Evolutionary conservation across 2,329 filamentous ascomycete species (phyloP), one percentile per base, ranked within the genome.

Genomic region (Penicillium aurantiogriseum): DNA sequence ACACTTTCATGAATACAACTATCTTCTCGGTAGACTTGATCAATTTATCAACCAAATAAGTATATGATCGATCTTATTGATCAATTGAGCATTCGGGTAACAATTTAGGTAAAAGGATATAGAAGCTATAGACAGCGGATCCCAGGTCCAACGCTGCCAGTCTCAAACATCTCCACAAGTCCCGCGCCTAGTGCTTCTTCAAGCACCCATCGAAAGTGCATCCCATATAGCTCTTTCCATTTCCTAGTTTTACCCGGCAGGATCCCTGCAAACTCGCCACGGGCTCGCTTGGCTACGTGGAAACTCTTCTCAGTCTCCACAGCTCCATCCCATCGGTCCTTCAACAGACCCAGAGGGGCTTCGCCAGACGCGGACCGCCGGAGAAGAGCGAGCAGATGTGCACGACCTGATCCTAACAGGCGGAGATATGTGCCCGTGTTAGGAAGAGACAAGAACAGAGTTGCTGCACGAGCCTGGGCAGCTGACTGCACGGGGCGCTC

Each of bases 271-370:
- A 81, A 84, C 61, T 86, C 84, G 0, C 85, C 83, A 49, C 84
- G 74, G 11, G 78, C 76, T 49, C 79, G 77, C 68, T 85, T 86
- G 31, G 80, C 80, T 43, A 75, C 68, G 27, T 77, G 77, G 31
- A 78, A 75, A 21, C 72, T 72, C 50, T 71, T 75, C 17, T 77
- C 73, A 5, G 73, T 73, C 39, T 80, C 77, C 5, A 85, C 74
- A 8, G 84, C 84, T n/a, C 85, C 85, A 59, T 88, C 82, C 85
- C 85, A 88, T 21, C 83, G 81, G 67, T 88, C 85, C 25, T 77
- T 77, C 8, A 88, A 71, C 8, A 84, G 69, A 43, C 78, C 75
- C 31, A 83, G 63, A 0, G 85, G 84, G 1, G 79, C 79, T 68
- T 87, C 84, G 40, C 77, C 76, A 62, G 79, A 80, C 48, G 75